Evolutionary conservation across 331 rosid genomes (phyloP), one percentile per base, ranked within the genome.

Genomic region (Malus hybrid): DNA sequence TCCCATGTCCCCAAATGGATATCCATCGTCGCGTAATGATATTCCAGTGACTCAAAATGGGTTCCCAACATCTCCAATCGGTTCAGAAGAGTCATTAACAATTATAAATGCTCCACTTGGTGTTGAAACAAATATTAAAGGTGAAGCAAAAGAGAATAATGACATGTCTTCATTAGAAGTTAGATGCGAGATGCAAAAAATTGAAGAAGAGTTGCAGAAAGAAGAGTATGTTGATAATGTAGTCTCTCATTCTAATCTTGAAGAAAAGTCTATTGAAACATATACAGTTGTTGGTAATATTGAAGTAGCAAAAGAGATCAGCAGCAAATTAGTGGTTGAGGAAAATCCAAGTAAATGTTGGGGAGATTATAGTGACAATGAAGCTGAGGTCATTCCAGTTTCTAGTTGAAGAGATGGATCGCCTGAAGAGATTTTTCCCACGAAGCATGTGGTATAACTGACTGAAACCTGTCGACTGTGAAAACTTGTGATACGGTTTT

Each of bases 361-460:
- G 97, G 99, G 97, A 84, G 97, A 92, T 82, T 92, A 87, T 85
- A 95, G 97, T 68, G 97, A 95, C 74, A 83, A 66, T 68, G 99
- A 95, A 88, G 82, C 90, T 36, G 96, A 92, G 68, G 72, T 85
- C 63, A 77, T 84, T 71, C 88, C 86, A 73, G 90, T 85, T 78
- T 70, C 86, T 29, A 78, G 87, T 82, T 94, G 81, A 83, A 69
- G 68, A 81, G 53, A 44, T 44, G 50, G 50, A 44, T 11, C 15
- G 50, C 4, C 50, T 44, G 53, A 46, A 46, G 53, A 46, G 18
- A 12, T 12, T 66, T 82, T 72, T 75, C 66, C 76, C 66, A 20
- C 66, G 15, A 77, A 75, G 62, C 65, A n/a, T 71, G 77, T 68
- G 77, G 79, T 39, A 46, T 33, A 66, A 67, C 66, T 78, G 84